Percentiles rank a stretch among this genome's conserved stretches.
Evolutionary conservation across 768 basidiomycete genomes (phyloP).

Genomic region (Termitomyces sp.): DNA sequence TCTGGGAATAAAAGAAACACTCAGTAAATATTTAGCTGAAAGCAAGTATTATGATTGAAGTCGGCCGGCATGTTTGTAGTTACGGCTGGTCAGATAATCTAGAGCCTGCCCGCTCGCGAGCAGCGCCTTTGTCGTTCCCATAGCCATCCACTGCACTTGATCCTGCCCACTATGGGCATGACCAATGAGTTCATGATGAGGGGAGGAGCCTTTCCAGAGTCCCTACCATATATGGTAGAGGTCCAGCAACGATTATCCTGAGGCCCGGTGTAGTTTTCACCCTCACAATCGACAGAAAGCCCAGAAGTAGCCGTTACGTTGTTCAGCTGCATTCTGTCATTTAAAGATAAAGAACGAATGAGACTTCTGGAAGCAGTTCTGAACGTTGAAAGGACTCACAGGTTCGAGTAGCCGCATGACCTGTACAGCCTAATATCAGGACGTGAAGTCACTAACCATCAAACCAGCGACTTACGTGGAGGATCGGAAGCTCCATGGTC

Average conservation of each 20-base stretch:
- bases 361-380: neutral
- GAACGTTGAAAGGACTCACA: neutral
- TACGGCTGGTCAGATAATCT: neutral
- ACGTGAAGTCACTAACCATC: neutral
- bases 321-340: constrained; percentile 7
- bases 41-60: neutral
- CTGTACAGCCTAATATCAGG: neutral
- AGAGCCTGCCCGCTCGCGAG: neutral
- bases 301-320: neutral
- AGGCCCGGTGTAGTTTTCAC: neutral
- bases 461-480: neutral
- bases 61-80: neutral
- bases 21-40: neutral
- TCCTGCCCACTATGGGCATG: neutral
- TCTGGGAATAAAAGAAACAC: no score
- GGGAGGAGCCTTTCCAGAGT: neutral
- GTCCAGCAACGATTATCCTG: neutral
- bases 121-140: constrained; percentile 1
- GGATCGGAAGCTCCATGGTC: neutral
- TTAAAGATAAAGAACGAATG: neutral
- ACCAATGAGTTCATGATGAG: neutral
- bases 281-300: neutral
- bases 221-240: constrained; percentile 5
- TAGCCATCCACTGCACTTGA: neutral
- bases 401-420: neutral